Evolutionary conservation across 495 filamentous ascomycete species (phyloP).

Genomic region (Penicillium soppii): DNA sequence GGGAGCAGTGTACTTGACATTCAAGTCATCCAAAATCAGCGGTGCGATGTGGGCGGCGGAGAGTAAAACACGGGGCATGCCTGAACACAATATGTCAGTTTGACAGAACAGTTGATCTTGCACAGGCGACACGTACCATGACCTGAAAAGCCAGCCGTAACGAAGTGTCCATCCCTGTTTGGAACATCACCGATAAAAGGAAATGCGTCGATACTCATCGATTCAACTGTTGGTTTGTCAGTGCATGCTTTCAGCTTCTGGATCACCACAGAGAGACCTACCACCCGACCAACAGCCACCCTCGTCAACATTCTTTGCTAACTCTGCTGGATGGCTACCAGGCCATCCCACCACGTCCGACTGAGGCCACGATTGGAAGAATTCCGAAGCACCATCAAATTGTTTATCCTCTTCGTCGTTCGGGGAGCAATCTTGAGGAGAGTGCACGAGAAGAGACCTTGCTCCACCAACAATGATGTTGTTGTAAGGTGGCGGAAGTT

Average conservation of each 20-base stretch:
- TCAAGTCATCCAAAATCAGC: neutral
- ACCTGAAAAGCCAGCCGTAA: neutral
- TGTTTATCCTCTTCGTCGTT: neutral
- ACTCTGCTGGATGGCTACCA: neutral
- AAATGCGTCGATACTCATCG: neutral
- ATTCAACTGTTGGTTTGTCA: neutral
- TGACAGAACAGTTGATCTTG: neutral
- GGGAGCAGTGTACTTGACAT: neutral
- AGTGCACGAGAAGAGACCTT: neutral
- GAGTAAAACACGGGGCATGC: neutral
- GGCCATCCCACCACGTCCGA: neutral
- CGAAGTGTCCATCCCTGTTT: neutral
- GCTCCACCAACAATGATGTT: neutral
- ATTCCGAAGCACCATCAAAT: neutral
- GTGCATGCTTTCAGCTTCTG: neutral
- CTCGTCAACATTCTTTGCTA: neutral
- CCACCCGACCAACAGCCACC: conserved; percentile 1
- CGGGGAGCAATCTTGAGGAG: neutral
- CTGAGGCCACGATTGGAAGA: neutral
- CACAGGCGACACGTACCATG: neutral
- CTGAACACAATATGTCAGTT: neutral
- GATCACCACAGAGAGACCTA: neutral
- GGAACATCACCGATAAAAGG: neutral
- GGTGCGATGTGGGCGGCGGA: neutral
- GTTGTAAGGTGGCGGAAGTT: conserved; percentile 1